Base-by-base conservation (phyloP, 306 rosid species). In the Quercus rubra region DNA sequence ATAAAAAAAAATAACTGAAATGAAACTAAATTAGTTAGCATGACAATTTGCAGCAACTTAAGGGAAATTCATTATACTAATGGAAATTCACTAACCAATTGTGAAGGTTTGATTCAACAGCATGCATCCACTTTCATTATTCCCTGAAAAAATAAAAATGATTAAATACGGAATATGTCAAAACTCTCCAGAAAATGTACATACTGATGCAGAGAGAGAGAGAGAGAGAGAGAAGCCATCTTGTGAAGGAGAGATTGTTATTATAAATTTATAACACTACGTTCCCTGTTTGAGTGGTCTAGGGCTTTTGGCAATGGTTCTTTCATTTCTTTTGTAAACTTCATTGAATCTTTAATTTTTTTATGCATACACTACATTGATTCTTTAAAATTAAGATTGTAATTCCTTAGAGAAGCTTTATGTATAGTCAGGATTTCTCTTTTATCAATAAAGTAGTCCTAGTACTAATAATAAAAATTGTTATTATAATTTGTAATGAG, bases 41-140 rank as follows among this genome's bases (percentile, higher is more conserved):
- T 55, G 41, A 74, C 17, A 66, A 64, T 76, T 58, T 25, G 64
- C 25, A 17, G 78, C 55, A 58, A 43, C 54, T 55, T 41, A 56
- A 74, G 20, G 55, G 64, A 74, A 74, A 12, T n/a, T 55, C 11
- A 76, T 62, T 57, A 35, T 58, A 64, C 46, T 41, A 73, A 73
- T 11, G 19, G 59, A 85, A 83, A 35, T 18, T 72, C 35, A 63
- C 74, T 85, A 91, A 94, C 99, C 99, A 78, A 94, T 92, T 8
- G 99, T 94, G 82, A 92, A 94, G 57, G 99, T 94, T 77, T 94
- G 99, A 87, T 94, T 92, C 82, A 90, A 79, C 84, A 86, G 71
- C 97, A 95, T 95, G 69, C 87, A 85, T 49, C 99, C 99, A 14
- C 35, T 77, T 17, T 91, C 97, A 55, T 88, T 91, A 92, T 95